These are phyloP conservation scores for Letharia lupina DNA, from an alignment of 495 filamentous ascomycete species.

Conservation along the genomic window DNA sequence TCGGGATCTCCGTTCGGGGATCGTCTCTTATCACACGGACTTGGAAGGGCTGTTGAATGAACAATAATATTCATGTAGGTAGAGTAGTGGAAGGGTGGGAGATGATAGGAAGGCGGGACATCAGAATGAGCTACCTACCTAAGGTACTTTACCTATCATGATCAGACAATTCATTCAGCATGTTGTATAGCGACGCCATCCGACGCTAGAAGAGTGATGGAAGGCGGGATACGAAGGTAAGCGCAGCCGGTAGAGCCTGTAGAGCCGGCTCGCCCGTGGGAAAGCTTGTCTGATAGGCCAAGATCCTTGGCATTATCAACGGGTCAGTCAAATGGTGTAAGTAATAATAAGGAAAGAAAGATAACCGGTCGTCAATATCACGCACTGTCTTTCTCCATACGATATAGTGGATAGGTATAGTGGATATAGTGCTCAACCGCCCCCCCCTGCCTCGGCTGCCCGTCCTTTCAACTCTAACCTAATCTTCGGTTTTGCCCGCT, in stretches of 20 bases:
- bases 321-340: no score
- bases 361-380: background rate
- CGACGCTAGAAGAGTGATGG: background rate
- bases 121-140: no score
- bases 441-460: no score
- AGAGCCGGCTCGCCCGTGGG: background rate
- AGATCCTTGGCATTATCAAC: conserved; percentile 1
- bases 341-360: no score
- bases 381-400: background rate
- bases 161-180: background rate
- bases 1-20: no score
- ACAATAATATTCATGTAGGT: no score
- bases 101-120: no score
- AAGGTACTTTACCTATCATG: background rate
- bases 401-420: background rate
- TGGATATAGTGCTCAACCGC: no score
- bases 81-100: no score
- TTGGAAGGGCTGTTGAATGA: no score
- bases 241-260: background rate
- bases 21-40: background rate
- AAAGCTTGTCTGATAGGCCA: conserved; percentile 3
- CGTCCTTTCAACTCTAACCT: background rate
- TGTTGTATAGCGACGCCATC: no score
- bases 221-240: background rate
- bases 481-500: background rate